Percentiles rank a stretch among this genome's conserved stretches.
phyloP scores from a whole-genome alignment of 192 early-diverging fungal genomes.

The Backusella tuberculispora region DNA sequence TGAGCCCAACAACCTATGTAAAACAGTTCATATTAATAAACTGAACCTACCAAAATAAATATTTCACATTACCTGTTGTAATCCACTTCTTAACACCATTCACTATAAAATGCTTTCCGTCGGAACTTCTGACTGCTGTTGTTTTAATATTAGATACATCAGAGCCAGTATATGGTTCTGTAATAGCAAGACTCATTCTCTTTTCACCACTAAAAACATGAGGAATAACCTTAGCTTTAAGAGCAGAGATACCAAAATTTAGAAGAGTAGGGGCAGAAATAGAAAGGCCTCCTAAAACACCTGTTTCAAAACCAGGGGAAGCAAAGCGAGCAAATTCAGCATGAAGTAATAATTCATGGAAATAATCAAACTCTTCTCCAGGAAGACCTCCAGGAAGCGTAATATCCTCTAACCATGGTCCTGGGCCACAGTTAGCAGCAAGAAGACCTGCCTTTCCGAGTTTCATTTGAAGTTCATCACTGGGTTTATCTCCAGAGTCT shows the following conservation, averaged over 20 bases:
- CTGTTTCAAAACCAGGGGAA: constrained; percentile 72
- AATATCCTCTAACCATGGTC: constrained; percentile 38
- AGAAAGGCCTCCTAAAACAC: constrained; percentile 68
- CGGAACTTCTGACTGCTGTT: constrained; percentile 61
- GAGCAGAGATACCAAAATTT: constrained; percentile 69
- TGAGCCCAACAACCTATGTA: constrained; percentile 22
- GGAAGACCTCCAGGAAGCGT: constrained; percentile 56
- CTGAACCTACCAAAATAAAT: constrained; percentile 49
- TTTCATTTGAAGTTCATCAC: constrained; percentile 67
- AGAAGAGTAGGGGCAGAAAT: constrained; percentile 83
- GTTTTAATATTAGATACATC: constrained; percentile 82
- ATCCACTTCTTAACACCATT: constrained; percentile 90
- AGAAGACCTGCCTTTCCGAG: constrained; percentile 72
- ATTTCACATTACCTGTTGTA: constrained; percentile 62
- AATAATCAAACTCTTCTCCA: constrained; percentile 66
- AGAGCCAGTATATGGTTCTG: constrained; percentile 73
- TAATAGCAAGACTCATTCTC: constrained; percentile 83
- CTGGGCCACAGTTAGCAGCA: constrained; percentile 61
- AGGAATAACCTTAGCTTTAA: constrained; percentile 62
- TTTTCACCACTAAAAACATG: constrained; percentile 72
- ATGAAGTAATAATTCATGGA: constrained; percentile 67
- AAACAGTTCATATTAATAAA: constrained; percentile 67
- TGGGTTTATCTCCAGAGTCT: constrained; percentile 73
- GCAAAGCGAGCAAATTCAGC: constrained; percentile 80
- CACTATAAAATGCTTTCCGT: constrained; percentile 81